phyloP scores from a whole-genome alignment of 768 basidiomycete genomes.

The Leccinum disarticulatum region DNA sequence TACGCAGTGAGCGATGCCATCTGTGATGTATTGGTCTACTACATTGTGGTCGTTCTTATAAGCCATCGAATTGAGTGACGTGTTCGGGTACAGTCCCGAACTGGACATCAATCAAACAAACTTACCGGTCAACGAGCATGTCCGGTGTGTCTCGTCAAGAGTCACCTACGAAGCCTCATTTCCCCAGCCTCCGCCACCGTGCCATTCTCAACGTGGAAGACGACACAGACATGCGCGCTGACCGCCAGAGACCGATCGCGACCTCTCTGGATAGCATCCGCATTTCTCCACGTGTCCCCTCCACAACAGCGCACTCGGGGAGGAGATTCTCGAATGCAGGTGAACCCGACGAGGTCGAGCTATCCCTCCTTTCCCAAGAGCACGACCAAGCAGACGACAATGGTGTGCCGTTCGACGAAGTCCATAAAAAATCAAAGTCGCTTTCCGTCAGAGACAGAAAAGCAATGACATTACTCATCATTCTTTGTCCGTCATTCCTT shows the following conservation, averaged over 20 bases:
- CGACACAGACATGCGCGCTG: constrained; percentile 23
- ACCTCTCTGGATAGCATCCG: constrained; percentile 61
- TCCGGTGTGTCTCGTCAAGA: constrained; percentile 25
- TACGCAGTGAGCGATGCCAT: constrained; percentile 12
- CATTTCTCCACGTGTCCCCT: constrained; percentile 53
- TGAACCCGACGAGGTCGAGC: constrained; percentile 56
- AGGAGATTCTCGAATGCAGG: constrained; percentile 27
- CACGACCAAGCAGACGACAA: constrained; percentile 50
- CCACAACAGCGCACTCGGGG: constrained; percentile 37
- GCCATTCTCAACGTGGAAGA: constrained; percentile 41
- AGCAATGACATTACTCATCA: constrained; percentile 80
- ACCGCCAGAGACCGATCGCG: constrained; percentile 50
- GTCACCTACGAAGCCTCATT: constrained; percentile 27
- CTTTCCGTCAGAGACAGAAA: constrained; percentile 77
- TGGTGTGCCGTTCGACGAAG: constrained; percentile 33
- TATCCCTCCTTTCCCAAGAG: constrained; percentile 55
- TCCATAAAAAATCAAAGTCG: constrained; percentile 41
- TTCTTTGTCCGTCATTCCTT: constrained; percentile 69
- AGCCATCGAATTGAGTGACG: constrained; percentile 11
- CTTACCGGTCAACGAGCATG: constrained; percentile 22
- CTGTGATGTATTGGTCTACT: background rate
- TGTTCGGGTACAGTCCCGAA: constrained; percentile 9
- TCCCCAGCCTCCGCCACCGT: constrained; percentile 31
- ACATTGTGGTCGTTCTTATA: constrained; percentile 8
- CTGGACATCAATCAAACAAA: constrained; percentile 3